Evolutionary conservation across 768 basidiomycete species (phyloP).

Genomic region (Fomitopsis serialis): DNA sequence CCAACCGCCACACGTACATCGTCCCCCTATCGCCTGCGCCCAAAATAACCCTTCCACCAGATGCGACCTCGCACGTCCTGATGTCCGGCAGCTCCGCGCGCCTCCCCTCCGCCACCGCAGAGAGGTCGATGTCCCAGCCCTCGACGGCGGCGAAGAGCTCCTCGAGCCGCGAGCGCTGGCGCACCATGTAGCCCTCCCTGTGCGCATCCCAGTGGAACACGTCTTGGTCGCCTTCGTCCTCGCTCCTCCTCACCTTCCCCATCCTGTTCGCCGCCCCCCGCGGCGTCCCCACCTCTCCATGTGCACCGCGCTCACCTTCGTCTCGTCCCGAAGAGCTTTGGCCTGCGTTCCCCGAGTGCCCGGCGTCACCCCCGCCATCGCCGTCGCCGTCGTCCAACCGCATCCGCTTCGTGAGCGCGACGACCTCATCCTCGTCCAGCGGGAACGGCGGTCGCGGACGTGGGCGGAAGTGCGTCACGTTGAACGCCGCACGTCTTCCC

Average conservation of each 20-base stretch:
- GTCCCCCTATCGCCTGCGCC: constrained; percentile 15
- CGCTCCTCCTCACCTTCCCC: background rate
- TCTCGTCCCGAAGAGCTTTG: background rate
- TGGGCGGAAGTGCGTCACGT: constrained; percentile 40
- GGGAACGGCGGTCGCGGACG: constrained; percentile 40
- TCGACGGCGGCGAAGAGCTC: constrained; percentile 11
- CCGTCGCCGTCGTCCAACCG: background rate
- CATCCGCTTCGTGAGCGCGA: constrained; percentile 7
- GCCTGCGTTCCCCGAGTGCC: background rate
- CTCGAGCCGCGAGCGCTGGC: constrained; percentile 7
- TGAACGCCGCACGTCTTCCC: constrained; percentile 40
- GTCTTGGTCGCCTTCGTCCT: background rate
- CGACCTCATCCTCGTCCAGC: constrained; percentile 16
- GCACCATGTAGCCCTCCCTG: constrained; percentile 5
- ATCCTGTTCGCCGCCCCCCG: background rate
- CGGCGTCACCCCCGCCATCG: background rate
- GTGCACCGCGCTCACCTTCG: background rate
- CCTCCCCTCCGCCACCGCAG: constrained; percentile 4
- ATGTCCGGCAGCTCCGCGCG: constrained; percentile 11
- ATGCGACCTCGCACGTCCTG: constrained; percentile 17
- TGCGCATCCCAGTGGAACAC: constrained; percentile 3
- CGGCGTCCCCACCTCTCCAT: background rate
- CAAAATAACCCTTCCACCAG: constrained; percentile 14
- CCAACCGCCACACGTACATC: constrained; percentile 18
- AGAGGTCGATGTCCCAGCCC: constrained; percentile 21